Evolutionary conservation across 1,284 basidiomycete genomes (phyloP), one percentile per base, ranked within the genome.

Genomic region (Irpex sp.): DNA sequence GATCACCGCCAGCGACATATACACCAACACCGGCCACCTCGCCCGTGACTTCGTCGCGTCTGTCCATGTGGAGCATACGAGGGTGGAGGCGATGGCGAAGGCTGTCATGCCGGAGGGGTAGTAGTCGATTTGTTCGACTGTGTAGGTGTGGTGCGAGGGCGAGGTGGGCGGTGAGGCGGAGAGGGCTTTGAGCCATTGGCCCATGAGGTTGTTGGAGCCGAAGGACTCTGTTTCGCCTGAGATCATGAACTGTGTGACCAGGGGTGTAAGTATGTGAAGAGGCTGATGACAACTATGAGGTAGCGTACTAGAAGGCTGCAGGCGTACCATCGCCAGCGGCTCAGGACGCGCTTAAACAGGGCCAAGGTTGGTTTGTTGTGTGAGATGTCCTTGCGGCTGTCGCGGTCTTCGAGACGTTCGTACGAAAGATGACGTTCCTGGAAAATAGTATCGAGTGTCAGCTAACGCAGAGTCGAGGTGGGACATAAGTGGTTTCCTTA

Each of bases 171-270:
- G 49, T 9, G 49, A 52, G 0, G 83, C 84, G 7, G 85, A 84
- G 15, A 84, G 80, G 8, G 84, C 80, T 68, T 86, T 85, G 60
- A 91, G 79, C 86, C 87, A 91, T 69, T 91, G 88, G 7, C 88
- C 87, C 88, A 91, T 91, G 44, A 91, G 74, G 72, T 88, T 88
- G 71, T 91, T 92, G 38, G 86, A 85, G 5, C 88, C 87, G 52
- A 91, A 86, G 64, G 82, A 83, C 70, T 91, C 90, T 0, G 86
- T 84, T 74, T 91, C 88, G 2, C 86, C 87, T 2, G 85, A 86
- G 59, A 88, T 78, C 4, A 83, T 83, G 65, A 88, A 87, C 84
- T 87, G 56, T 2, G 36, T 19, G 59, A 21, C 51, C 2, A 47
- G 9, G 8, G 31, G 38, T n/a, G 21, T 11, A 36, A 31, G 9